phyloP scores from a whole-genome alignment of 257 asterid genomes.

The Apocynum venetum region DNA sequence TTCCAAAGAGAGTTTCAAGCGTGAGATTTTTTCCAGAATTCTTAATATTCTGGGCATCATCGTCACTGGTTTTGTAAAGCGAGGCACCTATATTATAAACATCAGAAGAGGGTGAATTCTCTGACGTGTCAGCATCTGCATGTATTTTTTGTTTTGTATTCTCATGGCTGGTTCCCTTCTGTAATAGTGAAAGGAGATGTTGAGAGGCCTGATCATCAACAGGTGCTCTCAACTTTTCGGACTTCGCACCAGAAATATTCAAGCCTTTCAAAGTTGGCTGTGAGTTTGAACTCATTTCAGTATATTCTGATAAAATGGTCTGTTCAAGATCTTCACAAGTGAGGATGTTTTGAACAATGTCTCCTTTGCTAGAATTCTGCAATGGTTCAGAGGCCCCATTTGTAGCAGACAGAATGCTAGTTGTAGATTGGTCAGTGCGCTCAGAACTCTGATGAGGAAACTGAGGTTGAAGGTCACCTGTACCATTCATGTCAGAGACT shows the following conservation, averaged over 20 bases:
- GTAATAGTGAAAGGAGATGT: constrained; percentile 77
- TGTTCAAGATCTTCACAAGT: constrained; percentile 97
- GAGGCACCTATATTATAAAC: constrained; percentile 22
- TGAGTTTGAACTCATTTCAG: constrained; percentile 33
- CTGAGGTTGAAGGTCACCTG: constrained; percentile 26
- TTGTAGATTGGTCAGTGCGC: constrained; percentile 23
- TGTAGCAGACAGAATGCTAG: constrained; percentile 27
- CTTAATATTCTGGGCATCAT: constrained; percentile 32
- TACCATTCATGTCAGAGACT: constrained; percentile 31
- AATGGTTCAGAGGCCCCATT: constrained; percentile 43
- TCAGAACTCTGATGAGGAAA: constrained; percentile 28
- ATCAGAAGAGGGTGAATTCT: constrained; percentile 27
- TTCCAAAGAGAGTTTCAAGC: constrained; percentile 82
- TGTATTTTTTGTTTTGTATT: constrained; percentile 17
- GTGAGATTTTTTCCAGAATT: constrained; percentile 43
- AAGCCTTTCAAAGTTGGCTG: constrained; percentile 32
- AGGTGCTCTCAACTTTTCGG: constrained; percentile 34
- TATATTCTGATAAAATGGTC: constrained; percentile 64
- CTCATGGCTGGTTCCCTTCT: constrained; percentile 42
- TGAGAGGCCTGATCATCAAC: constrained; percentile 61
- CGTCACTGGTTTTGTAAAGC: constrained; percentile 37
- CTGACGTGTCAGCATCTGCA: constrained; percentile 26
- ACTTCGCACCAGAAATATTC: constrained; percentile 26
- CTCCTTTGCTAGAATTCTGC: constrained; percentile 33
- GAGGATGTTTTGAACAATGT: constrained; percentile 45